A percentile compares a stretch with the other conserved stretches of the same genome.
phyloP scores from a whole-genome alignment of 73 alveolate species.

The Paramecium biaurelia region DNA sequence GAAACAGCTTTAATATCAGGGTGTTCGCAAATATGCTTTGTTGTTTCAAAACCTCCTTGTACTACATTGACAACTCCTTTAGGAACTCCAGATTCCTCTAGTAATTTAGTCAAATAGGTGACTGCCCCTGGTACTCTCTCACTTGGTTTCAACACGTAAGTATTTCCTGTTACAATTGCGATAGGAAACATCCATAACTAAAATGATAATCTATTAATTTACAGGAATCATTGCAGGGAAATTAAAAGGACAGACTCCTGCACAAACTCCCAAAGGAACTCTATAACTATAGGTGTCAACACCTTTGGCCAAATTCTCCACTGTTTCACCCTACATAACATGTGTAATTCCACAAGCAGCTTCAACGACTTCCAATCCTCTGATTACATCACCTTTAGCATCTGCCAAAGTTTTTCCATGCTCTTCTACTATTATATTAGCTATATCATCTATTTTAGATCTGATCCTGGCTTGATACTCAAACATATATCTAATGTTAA shows the following conservation, averaged over 20 bases:
- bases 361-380: slow-evolving; percentile 93
- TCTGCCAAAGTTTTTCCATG: slow-evolving; percentile 94
- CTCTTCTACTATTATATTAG: slow-evolving; percentile 77
- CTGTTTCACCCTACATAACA: slow-evolving; percentile 78
- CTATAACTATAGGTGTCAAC: slow-evolving; percentile 92
- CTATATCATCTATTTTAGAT: slow-evolving; percentile 74
- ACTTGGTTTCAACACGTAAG: slow-evolving; percentile 90
- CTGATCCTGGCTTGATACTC: slow-evolving; percentile 67
- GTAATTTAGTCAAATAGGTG: slow-evolving; percentile 72
- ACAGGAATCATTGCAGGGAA: slow-evolving; percentile 95
- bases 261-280: slow-evolving; percentile 94
- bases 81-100: slow-evolving; percentile 85
- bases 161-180: slow-evolving; percentile 90
- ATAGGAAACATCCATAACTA: slow-evolving; percentile 94
- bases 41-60: slow-evolving; percentile 92
- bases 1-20: slow-evolving; percentile 89
- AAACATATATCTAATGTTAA: slow-evolving; percentile 69
- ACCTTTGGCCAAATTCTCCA: slow-evolving; percentile 85
- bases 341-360: slow-evolving; percentile 71
- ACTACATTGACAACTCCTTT: slow-evolving; percentile 87
- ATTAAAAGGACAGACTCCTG: slow-evolving; percentile 94
- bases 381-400: slow-evolving; percentile 95
- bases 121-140: slow-evolving; percentile 89
- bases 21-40: slow-evolving; percentile 85
- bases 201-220: not conserved